phyloP scores from a whole-genome alignment of 2,329 filamentous ascomycete species.

The Nemania sp. region DNA sequence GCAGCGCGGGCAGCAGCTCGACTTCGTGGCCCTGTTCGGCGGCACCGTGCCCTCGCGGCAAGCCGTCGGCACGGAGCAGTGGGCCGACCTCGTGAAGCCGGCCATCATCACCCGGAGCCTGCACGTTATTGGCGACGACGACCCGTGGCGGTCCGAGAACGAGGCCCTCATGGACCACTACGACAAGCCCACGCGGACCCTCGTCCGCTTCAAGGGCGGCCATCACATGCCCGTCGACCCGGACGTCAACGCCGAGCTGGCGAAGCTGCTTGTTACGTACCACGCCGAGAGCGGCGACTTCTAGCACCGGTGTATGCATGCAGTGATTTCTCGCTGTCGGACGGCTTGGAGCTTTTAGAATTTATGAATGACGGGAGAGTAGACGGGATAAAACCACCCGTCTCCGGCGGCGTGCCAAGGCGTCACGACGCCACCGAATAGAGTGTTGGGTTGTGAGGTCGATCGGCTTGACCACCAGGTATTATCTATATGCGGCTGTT shows the following conservation, averaged over 20 bases:
- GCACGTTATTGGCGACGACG: constrained; percentile 25
- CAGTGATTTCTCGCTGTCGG: neutral
- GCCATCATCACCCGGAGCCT: constrained; percentile 21
- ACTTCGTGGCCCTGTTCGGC: constrained; percentile 19
- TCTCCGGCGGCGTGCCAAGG: neutral
- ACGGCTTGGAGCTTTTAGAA: neutral
- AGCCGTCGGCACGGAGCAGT: constrained; percentile 14
- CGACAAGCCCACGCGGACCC: constrained; percentile 11
- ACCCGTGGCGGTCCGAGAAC: constrained; percentile 19
- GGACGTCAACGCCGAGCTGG: constrained; percentile 14
- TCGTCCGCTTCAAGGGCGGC: constrained; percentile 19
- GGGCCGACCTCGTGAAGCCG: constrained; percentile 19
- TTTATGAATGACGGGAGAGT: neutral
- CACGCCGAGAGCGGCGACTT: constrained; percentile 14
- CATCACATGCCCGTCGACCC: constrained; percentile 25
- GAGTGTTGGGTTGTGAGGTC: no score
- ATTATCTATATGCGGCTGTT: no score
- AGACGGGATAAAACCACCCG: neutral
- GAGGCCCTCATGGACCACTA: constrained; percentile 24
- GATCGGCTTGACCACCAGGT: no score
- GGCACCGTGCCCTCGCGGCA: constrained; percentile 21
- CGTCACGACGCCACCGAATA: no score
- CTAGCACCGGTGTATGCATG: neutral
- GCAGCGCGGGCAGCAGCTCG: constrained; percentile 23
- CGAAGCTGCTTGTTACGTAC: constrained; percentile 15